Evolutionary conservation across 768 basidiomycete genomes (phyloP).

Genomic region (Termitomyces sp.): DNA sequence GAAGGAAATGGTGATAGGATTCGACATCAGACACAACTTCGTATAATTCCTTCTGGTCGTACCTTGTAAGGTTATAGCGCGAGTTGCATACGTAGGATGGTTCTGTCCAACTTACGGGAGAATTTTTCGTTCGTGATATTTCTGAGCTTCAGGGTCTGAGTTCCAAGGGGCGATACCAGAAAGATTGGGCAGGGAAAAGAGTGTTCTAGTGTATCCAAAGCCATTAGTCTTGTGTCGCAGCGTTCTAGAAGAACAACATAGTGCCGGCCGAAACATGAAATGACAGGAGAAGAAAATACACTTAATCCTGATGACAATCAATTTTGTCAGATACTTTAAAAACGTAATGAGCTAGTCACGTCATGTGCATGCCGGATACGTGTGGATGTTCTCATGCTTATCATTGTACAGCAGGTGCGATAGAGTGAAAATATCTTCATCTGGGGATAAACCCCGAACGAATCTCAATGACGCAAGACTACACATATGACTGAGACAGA

Average conservation of each 20-base stretch:
- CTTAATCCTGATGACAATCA: not conserved
- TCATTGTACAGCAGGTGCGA: not conserved
- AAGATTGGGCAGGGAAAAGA: slow-evolving; percentile 49
- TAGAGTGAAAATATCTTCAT: not conserved
- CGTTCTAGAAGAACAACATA: slow-evolving; percentile 6
- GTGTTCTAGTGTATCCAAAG: slow-evolving; percentile 17
- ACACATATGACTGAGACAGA: too few relatives aligned
- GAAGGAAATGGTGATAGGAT: slow-evolving; percentile 83
- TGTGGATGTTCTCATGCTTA: not conserved
- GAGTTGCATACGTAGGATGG: not conserved
- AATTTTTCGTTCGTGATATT: slow-evolving; percentile 79
- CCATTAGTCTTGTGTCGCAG: not conserved
- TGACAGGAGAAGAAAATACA: not conserved
- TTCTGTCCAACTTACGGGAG: slow-evolving; percentile 64
- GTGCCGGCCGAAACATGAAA: slow-evolving; percentile 9
- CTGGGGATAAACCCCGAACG: too few relatives aligned
- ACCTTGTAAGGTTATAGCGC: slow-evolving; percentile 39
- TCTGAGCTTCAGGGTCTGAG: slow-evolving; percentile 39
- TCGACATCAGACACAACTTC: slow-evolving; percentile 81
- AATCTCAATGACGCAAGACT: too few relatives aligned
- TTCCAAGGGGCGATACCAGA: slow-evolving; percentile 36
- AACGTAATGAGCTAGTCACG: not conserved
- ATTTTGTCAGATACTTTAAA: not conserved
- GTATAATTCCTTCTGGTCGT: slow-evolving; percentile 74
- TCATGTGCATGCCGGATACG: not conserved